Evolutionary conservation across 2,329 filamentous ascomycete genomes (phyloP).

Genomic region (Dactylellina cionopaga): DNA sequence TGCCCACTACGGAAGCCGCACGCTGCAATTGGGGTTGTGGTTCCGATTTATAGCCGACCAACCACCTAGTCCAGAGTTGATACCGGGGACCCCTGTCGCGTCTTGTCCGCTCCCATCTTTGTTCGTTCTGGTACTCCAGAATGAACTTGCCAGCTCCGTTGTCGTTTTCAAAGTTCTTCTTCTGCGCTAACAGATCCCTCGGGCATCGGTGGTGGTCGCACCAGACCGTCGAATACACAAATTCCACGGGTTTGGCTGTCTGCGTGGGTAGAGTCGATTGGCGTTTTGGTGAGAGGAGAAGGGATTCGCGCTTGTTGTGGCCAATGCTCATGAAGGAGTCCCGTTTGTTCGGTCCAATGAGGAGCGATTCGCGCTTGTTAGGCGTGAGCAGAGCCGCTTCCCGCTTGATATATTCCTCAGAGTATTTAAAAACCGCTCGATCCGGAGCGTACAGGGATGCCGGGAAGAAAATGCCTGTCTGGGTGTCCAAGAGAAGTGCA

Average conservation of each 20-base stretch:
- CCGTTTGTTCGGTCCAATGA: constrained; percentile 14
- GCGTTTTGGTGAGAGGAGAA: constrained; percentile 31
- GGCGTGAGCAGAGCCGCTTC: constrained; percentile 24
- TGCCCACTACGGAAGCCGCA: constrained; percentile 22
- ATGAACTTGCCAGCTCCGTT: constrained; percentile 39
- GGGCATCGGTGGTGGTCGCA: constrained; percentile 49
- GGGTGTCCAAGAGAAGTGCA: constrained; percentile 38
- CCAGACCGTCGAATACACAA: constrained; percentile 48
- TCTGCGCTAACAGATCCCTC: constrained; percentile 35
- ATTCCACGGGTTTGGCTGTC: constrained; percentile 31
- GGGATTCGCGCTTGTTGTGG: constrained; percentile 25
- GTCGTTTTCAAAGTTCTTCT: constrained; percentile 17
- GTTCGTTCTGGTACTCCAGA: constrained; percentile 38
- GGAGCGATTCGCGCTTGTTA: constrained; percentile 30
- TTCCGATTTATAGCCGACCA: constrained; percentile 49
- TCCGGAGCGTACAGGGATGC: constrained; percentile 26
- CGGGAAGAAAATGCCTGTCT: constrained; percentile 47
- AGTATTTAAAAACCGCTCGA: constrained; percentile 36
- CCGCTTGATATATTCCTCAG: constrained; percentile 13
- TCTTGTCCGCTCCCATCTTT: constrained; percentile 33
- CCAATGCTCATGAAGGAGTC: constrained; percentile 32
- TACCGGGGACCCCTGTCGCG: constrained; percentile 47
- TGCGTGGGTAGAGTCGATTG: constrained; percentile 34
- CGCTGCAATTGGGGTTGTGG: constrained; percentile 31
- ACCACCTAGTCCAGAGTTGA: constrained; percentile 49